Percentiles rank a stretch among this genome's conserved stretches.
These are phyloP conservation scores for Pleurotus pulmonarius DNA, from an alignment of 768 basidiomycete genomes.

Conservation along the genomic window DNA sequence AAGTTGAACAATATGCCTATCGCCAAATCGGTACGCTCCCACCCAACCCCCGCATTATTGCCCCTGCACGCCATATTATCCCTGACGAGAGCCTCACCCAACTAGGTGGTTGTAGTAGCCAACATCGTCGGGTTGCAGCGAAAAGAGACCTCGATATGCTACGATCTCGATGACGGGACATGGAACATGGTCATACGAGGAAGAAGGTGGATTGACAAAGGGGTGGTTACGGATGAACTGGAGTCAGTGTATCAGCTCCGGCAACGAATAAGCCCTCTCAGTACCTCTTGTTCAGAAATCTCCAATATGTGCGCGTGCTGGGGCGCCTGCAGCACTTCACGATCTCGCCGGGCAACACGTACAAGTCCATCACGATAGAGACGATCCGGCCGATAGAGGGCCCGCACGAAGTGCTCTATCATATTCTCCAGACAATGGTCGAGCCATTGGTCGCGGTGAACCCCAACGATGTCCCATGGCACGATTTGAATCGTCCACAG, in stretches of 20 bases:
- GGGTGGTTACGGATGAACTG: not conserved
- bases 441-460: not conserved
- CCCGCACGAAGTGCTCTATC: not conserved
- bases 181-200: not conserved
- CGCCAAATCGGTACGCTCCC: not conserved
- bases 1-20: not conserved
- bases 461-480: not conserved
- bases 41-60: not conserved
- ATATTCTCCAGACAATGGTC: not conserved
- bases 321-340: not conserved
- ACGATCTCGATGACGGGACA: slow-evolving; percentile 1
- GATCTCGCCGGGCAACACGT: not conserved
- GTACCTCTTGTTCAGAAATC: not conserved
- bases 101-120: slow-evolving; percentile 5
- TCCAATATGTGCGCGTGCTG: not conserved
- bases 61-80: not conserved
- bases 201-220: not conserved
- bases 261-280: too few relatives aligned
- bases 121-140: not conserved
- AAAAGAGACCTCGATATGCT: not conserved
- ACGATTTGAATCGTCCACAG: too few relatives aligned
- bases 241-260: not conserved
- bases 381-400: not conserved
- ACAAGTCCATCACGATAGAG: not conserved
- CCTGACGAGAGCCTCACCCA: not conserved